Percentiles rank a stretch among this genome's conserved stretches.
These are phyloP conservation scores for Macadamia integrifolia DNA, from an alignment of 164 flowering plant species.

Conservation along the genomic window DNA sequence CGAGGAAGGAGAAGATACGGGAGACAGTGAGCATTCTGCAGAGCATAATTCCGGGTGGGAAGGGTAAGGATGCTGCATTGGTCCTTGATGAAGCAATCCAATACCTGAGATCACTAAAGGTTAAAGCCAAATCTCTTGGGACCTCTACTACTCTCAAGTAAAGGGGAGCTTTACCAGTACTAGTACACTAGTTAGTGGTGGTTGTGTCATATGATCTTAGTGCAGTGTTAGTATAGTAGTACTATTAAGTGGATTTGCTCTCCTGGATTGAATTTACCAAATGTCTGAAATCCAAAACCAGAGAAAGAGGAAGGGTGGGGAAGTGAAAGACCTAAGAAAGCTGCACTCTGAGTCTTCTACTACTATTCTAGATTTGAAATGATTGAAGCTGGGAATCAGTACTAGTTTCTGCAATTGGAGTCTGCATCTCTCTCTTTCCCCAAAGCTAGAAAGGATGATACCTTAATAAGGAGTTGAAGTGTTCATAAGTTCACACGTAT, in stretches of 20 bases:
- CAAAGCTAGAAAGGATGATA: not conserved
- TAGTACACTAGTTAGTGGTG: too few species aligned
- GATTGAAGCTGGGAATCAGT: constrained; percentile 11
- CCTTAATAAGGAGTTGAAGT: not conserved
- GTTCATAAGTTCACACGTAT: not conserved
- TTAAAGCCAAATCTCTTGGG: constrained; percentile 48
- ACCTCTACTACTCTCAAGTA: constrained; percentile 5
- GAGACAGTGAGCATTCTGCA: constrained; percentile 55
- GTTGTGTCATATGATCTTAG: too few species aligned
- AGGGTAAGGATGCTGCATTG: constrained; percentile 46
- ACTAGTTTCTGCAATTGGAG: not conserved
- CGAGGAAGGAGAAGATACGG: constrained; percentile 47
- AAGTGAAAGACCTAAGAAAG: too few species aligned
- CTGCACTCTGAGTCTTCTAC: not conserved
- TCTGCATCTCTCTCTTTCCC: not conserved
- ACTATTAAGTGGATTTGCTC: not conserved
- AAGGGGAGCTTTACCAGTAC: too few species aligned
- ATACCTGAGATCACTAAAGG: constrained; percentile 60
- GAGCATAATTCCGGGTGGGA: constrained; percentile 62
- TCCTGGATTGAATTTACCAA: not conserved
- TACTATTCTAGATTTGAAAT: not conserved
- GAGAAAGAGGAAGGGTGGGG: not conserved
- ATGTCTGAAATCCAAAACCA: not conserved
- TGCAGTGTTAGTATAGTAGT: not conserved
- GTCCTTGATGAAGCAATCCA: constrained; percentile 78